A percentile compares a stretch with the other conserved stretches of the same genome.
Conservation (phyloP, 768 basidiomycete species). For the Pilatotrama ljubarskyi region DNA sequence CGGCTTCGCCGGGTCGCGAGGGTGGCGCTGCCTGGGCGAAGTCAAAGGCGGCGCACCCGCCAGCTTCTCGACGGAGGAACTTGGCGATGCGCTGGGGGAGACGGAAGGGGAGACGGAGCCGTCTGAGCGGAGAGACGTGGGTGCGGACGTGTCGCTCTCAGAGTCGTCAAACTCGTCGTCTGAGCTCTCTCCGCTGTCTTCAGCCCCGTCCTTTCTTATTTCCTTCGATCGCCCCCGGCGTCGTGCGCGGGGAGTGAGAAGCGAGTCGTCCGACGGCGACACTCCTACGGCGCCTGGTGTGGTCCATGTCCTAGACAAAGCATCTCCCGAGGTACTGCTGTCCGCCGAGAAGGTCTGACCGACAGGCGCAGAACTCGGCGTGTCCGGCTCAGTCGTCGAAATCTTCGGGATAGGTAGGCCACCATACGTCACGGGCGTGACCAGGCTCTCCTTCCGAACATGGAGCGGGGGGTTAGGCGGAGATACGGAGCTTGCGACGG, state of each 20-base stretch:
- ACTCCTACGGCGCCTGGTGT: conserved; percentile 6
- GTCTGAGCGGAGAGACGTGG: conserved; percentile 35
- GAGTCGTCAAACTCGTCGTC: conserved; percentile 29
- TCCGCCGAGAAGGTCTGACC: neutral
- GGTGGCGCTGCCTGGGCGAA: neutral
- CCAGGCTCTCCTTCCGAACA: conserved; percentile 17
- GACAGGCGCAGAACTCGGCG: conserved; percentile 27
- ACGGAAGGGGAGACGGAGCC: conserved; percentile 35
- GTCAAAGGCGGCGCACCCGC: neutral
- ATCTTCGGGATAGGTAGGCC: conserved; percentile 55
- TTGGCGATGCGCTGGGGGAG: conserved; percentile 27
- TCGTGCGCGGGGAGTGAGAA: conserved; percentile 33
- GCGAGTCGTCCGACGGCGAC: conserved; percentile 29
- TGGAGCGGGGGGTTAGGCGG: neutral
- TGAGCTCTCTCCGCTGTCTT: conserved; percentile 23
- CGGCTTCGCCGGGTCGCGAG: neutral
- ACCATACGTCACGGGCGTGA: conserved; percentile 33
- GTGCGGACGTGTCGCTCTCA: conserved; percentile 30
- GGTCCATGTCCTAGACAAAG: conserved; percentile 1
- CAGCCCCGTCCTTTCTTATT: neutral
- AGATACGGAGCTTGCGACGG: conserved; percentile 14
- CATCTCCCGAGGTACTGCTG: neutral
- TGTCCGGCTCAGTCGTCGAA: conserved; percentile 49
- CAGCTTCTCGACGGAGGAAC: conserved; percentile 12
- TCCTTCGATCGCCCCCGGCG: conserved; percentile 17